Base-by-base conservation (phyloP, 2,329 filamentous ascomycete species). In the Microdochium nivale region DNA sequence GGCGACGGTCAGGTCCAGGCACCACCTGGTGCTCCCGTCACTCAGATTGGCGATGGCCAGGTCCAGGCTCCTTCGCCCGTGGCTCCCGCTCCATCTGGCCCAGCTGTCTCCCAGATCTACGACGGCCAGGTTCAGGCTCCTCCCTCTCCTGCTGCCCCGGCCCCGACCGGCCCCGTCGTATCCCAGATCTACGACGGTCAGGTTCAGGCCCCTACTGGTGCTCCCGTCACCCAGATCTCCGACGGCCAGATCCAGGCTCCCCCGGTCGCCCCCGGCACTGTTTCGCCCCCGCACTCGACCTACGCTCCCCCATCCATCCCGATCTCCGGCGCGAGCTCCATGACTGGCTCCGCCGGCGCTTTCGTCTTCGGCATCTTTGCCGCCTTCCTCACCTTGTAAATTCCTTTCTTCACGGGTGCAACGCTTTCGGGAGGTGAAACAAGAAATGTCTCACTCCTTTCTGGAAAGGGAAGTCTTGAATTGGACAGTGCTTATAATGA, bases 1-100 rank as follows among this genome's bases (percentile, higher is more conserved):
- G 65, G 66, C 7, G 71, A 74, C 48, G 72, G 71, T 61, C 67
- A 84, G 59, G 66, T 79, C 49, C 76, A 83, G 54, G 73, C 63
- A 8, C 54, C 60, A 8, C 10, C 46, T 14, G 24, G 25, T 7
- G 24, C 25, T 30, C 46, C 67, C 21, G 67, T 74, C 30, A 67
- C 67, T 49, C 71, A 77, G 63, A 68, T 68, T 56, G 66, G 67
- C 3, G 76, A 79, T 53, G 76, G 75, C 37, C 75, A 79, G 61
- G 64, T 76, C 55, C 53, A 52, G 46, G 52, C 54, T 10, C 54
- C 50, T 14, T 52, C 55, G 24, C 27, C 54, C 37, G 59, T 52
- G 35, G 40, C 57, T 5, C 46, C 55, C 47, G 44, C 49, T 27
- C 50, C 54, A 9, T 48, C 49, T 8, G 50, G 49, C 37, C 53